phyloP scores from a whole-genome alignment of 1,284 basidiomycete species.

The Meira miltonrushii region DNA sequence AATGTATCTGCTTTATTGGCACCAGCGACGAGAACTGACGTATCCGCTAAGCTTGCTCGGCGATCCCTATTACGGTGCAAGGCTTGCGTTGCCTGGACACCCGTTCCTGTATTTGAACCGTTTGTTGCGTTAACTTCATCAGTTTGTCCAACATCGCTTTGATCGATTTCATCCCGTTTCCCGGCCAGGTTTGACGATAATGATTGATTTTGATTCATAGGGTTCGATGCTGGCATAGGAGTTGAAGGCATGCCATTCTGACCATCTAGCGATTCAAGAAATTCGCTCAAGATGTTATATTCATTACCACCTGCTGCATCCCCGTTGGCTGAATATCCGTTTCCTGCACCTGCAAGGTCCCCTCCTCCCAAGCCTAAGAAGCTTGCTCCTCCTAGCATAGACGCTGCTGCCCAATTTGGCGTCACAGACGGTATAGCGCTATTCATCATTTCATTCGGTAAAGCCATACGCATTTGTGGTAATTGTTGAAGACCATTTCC shows the following conservation, averaged over 20 bases:
- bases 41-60: constrained; percentile 13
- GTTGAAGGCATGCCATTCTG: not conserved
- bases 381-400: constrained; percentile 37
- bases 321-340: constrained; percentile 25
- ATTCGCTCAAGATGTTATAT: constrained; percentile 44
- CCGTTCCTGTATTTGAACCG: not conserved
- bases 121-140: not conserved
- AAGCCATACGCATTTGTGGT: too few relatives aligned
- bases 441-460: too few relatives aligned
- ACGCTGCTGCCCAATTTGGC: constrained; percentile 3
- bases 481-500: too few relatives aligned
- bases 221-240: constrained; percentile 10
- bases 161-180: not conserved
- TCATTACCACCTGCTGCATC: constrained; percentile 46
- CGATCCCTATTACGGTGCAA: not conserved
- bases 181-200: not conserved
- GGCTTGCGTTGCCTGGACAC: not conserved
- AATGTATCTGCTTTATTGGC: constrained; percentile 64
- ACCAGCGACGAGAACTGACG: constrained; percentile 24
- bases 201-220: constrained; percentile 3
- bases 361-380: constrained; percentile 46
- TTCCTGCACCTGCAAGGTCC: not conserved
- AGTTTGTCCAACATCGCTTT: not conserved
- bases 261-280: constrained; percentile 44
- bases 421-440: too few relatives aligned